Evolutionary conservation across 257 asterid genomes (phyloP), one percentile per base, ranked within the genome.

Genomic region (Fraxinus pennsylvanica): DNA sequence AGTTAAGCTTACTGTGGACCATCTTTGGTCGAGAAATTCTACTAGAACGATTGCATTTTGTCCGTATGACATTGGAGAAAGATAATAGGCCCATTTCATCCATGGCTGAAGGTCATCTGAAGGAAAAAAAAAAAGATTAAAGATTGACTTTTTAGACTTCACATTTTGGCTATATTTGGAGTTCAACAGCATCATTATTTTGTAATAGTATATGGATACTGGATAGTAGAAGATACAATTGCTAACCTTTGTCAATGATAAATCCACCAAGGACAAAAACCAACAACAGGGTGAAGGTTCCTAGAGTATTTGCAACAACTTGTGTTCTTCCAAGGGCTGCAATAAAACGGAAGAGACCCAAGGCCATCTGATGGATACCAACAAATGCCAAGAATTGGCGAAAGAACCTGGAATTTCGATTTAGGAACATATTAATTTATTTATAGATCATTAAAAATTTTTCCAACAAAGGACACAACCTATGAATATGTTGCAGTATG

Each of bases 201-300:
- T 13, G 25, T 50, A 39, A 72, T 3, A 30, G 41, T 30, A 27
- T 68, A 73, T 25, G 27, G 21, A 10, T 29, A 59, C 68, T 25
- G 27, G 21, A 10, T 29, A 59, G 15, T 39, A 22, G 65, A 50
- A 75, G 36, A 68, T 77, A 32, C 30, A 27, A 73, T 35, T 78
- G 36, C 86, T 79, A 50, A 91, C 93, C 93, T 86, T 86, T 91
- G 74, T 89, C 92, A 75, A 91, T 91, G 76, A 91, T 87, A 83
- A 89, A 91, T 79, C 96, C 96, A 75, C 93, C 96, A 19, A 91
- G 92, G 57, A 91, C 90, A 43, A 91, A 91, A 71, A 89, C 93
- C 61, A 87, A 61, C 59, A 91, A 72, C 82, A 91, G 78, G 35
- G 96, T 87, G 82, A 89, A 91, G 79, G 96, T 83, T 38, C 92